Base-by-base conservation (phyloP, 345 rosid species). In the Noccaea bulbosa region DNA sequence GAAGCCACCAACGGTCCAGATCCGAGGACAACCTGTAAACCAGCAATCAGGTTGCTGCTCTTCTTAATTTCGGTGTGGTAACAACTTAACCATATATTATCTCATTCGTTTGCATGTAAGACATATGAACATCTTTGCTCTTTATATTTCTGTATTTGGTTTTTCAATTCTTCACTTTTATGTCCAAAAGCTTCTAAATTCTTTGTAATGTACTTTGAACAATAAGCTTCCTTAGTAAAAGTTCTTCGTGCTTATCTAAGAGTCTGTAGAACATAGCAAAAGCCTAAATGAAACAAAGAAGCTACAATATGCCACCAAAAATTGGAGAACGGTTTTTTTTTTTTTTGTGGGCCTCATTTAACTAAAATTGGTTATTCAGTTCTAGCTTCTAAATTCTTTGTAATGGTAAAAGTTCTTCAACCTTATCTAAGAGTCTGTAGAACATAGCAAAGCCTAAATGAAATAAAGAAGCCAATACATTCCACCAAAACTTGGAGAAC, bases 31-130 rank as follows among this genome's bases (percentile, higher is more conserved):
- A 78, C 94, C 96, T 5, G 91, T 93, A 11, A 89, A 84, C 87
- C 97, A 93, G 81, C 93, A 93, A 69, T 67, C 88, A 4, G 94
- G 98, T 48, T 91, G 98, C 86, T 89, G 98, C 87, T 91, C 97
- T 27, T 85, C 96, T 76, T 91, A 47, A 77, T 69, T 69, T 62
- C 5, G 27, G 52, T 48, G 69, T 48, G 71, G 61, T 35, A 63
- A 55, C 52, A n/a, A n/a, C 48, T 52, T 55, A 62, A 63, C 71
- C 44, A 56, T 76, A 62, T 69, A 62, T 39, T 62, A 47, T 63
- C 10, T 46, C 15, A 75, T 75, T 64, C 61, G 61, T 70, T 76
- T 64, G 76, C 70, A 7, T 69, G 71, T 48, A 62, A 53, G 74
- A 69, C 70, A 52, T 43, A 27, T 48, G 16, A 68, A 61, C 43